Percentiles rank a stretch among this genome's conserved stretches.
Evolutionary conservation across 257 asterid species (phyloP).

Genomic region (Gynochthodes officinalis): DNA sequence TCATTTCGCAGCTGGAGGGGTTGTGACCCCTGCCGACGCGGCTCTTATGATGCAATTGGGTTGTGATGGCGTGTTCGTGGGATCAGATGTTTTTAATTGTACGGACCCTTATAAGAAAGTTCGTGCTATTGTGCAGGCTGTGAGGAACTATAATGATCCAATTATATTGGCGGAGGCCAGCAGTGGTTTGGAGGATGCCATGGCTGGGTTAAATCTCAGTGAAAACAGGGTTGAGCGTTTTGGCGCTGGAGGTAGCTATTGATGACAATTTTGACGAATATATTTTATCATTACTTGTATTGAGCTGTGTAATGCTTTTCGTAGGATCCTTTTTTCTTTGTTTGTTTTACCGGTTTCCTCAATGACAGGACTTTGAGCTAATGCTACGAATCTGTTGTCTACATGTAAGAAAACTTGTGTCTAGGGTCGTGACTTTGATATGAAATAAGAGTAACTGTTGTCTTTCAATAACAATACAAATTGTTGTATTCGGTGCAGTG

Average conservation of each 20-base stretch:
- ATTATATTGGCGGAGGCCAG: constrained; percentile 60
- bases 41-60: constrained; percentile 91
- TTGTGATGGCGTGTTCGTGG: constrained; percentile 72
- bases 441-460: constrained; percentile 4
- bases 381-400: not conserved
- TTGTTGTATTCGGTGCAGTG: not conserved
- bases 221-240: constrained; percentile 45
- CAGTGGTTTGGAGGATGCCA: constrained; percentile 60
- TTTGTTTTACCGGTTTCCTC: not conserved
- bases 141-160: constrained; percentile 73
- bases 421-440: not conserved
- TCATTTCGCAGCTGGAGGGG: constrained; percentile 89
- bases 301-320: constrained; percentile 12
- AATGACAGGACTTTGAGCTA: not conserved
- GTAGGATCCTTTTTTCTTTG: not conserved
- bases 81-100: constrained; percentile 51
- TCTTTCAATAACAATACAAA: not conserved
- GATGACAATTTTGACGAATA: constrained; percentile 15
- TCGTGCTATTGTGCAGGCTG: constrained; percentile 71
- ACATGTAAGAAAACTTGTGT: constrained; percentile 1
- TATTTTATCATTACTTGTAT: not conserved
- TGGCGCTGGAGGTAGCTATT: constrained; percentile 31
- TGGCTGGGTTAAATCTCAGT: constrained; percentile 47
- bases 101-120: constrained; percentile 57
- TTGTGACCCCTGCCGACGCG: constrained; percentile 78